Conservation (phyloP, 1,284 basidiomycete species). For the Hypsizygus ulmarius region DNA sequence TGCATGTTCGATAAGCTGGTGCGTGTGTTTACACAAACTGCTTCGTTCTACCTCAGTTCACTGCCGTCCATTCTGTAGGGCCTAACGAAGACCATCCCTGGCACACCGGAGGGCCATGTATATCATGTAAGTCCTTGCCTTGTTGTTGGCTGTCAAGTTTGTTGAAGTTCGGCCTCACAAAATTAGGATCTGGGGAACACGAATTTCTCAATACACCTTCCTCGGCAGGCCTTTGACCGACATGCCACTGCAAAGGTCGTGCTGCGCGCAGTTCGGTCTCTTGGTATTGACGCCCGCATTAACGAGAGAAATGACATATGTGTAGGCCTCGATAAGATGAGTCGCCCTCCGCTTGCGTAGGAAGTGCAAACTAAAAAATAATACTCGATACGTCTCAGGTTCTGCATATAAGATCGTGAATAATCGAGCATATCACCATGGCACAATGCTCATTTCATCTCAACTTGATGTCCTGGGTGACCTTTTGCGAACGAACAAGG, state of each 20-base stretch:
- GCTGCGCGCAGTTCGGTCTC: constrained; percentile 71
- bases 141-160: constrained; percentile 1
- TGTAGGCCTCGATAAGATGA: constrained; percentile 82
- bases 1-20: constrained; percentile 98
- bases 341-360: constrained; percentile 30
- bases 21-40: constrained; percentile 25
- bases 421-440: constrained; percentile 94
- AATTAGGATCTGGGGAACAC: constrained; percentile 94
- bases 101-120: constrained; percentile 84
- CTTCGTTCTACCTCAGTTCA: neutral
- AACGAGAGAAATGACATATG: constrained; percentile 94
- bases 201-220: constrained; percentile 94
- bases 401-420: constrained; percentile 97
- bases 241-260: constrained; percentile 78
- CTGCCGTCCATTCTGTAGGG: constrained; percentile 54
- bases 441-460: constrained; percentile 96
- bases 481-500: constrained; percentile 71
- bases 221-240: constrained; percentile 80
- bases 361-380: constrained; percentile 9
- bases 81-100: constrained; percentile 90
- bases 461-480: constrained; percentile 70
- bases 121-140: constrained; percentile 74
- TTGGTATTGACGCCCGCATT: constrained; percentile 72
- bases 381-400: constrained; percentile 77
- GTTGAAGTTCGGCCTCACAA: neutral